Percentiles rank a stretch among this genome's conserved stretches.
Evolutionary conservation across 1,139 yeast species (phyloP).

Genomic region (Keqinozyma sinolaborantium): DNA sequence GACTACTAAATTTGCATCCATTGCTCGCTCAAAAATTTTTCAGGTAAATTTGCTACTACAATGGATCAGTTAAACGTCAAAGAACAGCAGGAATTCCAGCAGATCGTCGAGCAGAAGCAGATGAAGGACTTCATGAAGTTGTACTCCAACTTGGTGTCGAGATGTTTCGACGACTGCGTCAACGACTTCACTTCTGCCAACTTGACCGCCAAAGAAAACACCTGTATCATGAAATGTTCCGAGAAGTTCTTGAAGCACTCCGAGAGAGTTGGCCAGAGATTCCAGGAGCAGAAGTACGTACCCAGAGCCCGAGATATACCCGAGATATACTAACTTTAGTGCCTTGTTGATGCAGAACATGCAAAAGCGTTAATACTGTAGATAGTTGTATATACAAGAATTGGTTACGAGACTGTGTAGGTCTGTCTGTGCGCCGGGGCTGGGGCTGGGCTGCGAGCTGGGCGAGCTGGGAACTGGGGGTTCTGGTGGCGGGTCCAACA

Average conservation of each 20-base stretch:
- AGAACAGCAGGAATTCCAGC: slow-evolving; percentile 96
- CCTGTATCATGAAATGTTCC: slow-evolving; percentile 87
- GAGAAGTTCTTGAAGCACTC: slow-evolving; percentile 97
- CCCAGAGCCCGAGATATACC: not conserved
- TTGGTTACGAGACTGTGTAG: too few species aligned
- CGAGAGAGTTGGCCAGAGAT: slow-evolving; percentile 97
- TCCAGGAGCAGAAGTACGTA: slow-evolving; percentile 87
- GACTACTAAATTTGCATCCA: not conserved
- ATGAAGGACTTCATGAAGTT: slow-evolving; percentile 98
- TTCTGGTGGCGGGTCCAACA: not conserved
- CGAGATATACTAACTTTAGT: slow-evolving; percentile 26
- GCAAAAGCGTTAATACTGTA: slow-evolving; percentile 26
- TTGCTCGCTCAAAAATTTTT: not conserved
- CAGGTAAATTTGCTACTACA: slow-evolving; percentile 1
- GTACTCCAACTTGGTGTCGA: slow-evolving; percentile 90
- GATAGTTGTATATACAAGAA: slow-evolving; percentile 1
- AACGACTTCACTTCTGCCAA: slow-evolving; percentile 94
- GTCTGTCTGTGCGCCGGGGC: too few species aligned
- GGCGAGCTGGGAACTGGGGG: too few species aligned
- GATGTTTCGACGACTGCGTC: slow-evolving; percentile 97
- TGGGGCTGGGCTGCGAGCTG: too few species aligned
- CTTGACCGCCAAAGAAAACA: slow-evolving; percentile 77
- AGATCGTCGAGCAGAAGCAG: slow-evolving; percentile 93
- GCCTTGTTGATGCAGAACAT: slow-evolving; percentile 50
- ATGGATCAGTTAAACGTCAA: slow-evolving; percentile 85